phyloP scores from a whole-genome alignment of 345 rosid genomes.

The Limnanthes douglasii region DNA sequence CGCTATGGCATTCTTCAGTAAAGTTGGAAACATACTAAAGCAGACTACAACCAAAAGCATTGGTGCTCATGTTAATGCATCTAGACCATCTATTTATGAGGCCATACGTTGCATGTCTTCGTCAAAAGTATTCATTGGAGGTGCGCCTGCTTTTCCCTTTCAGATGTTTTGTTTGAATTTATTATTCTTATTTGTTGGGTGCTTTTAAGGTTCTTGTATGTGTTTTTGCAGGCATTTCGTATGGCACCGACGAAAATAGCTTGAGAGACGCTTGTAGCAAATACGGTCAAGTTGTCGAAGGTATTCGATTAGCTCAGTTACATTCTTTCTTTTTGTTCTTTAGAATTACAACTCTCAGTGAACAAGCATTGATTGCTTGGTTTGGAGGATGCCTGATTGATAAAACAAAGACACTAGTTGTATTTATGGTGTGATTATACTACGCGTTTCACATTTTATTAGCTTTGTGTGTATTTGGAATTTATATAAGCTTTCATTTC shows the following conservation, averaged over 20 bases:
- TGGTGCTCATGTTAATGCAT: no score
- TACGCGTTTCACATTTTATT: no score
- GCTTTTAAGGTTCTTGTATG: neutral
- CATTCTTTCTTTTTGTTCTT: slow-evolving; percentile 2
- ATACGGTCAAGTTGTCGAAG: slow-evolving; percentile 73
- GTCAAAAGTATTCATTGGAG: slow-evolving; percentile 77
- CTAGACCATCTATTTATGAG: slow-evolving; percentile 69
- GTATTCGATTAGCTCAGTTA: slow-evolving; percentile 17
- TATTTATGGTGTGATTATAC: slow-evolving; percentile 6
- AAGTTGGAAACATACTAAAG: slow-evolving; percentile 48
- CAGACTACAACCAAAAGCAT: slow-evolving; percentile 36
- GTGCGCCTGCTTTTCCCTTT: slow-evolving; percentile 14
- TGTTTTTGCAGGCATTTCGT: slow-evolving; percentile 51
- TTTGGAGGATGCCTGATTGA: slow-evolving; percentile 1
- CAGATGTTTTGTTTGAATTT: neutral
- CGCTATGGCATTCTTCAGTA: slow-evolving; percentile 95
- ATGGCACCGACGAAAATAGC: slow-evolving; percentile 43
- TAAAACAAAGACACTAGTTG: neutral
- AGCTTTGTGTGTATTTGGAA: neutral
- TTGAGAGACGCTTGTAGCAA: slow-evolving; percentile 58
- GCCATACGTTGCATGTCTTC: slow-evolving; percentile 65
- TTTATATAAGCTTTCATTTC: neutral
- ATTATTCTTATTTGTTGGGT: neutral
- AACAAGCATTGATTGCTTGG: neutral
- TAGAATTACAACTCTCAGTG: no score